phyloP scores from a whole-genome alignment of 306 rosid species.

The Oemleria cerasiformis region DNA sequence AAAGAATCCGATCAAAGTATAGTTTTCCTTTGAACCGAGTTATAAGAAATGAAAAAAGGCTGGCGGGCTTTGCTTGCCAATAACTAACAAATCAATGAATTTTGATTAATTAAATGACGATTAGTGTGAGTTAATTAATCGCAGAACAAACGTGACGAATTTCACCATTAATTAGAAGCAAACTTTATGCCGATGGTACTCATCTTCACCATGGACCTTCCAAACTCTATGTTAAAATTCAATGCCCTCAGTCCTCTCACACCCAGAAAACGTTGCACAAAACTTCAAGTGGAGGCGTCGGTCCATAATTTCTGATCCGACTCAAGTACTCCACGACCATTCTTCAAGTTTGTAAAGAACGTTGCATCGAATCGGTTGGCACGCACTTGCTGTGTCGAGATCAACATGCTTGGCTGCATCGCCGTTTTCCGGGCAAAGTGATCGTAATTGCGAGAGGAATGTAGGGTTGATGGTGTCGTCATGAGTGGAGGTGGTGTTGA shows the following conservation, averaged over 20 bases:
- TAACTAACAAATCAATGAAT: no score
- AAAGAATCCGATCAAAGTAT: no score
- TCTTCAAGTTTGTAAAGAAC: constrained; percentile 40
- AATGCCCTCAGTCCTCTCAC: constrained; percentile 31
- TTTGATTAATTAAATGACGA: no score
- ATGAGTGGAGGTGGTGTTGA: constrained; percentile 30
- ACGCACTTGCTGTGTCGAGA: constrained; percentile 45
- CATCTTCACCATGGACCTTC: constrained; percentile 65
- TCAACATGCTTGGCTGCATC: constrained; percentile 39
- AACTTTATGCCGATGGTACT: constrained; percentile 50
- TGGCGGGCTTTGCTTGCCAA: no score
- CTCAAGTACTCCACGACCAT: constrained; percentile 47
- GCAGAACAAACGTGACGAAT: constrained; percentile 57
- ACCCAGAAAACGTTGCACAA: constrained; percentile 42
- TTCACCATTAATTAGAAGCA: constrained; percentile 45
- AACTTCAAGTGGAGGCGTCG: constrained; percentile 44
- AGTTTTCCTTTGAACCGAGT: no score
- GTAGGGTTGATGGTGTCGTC: constrained; percentile 46
- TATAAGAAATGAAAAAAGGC: no score
- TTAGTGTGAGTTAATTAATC: not conserved
- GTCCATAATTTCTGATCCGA: constrained; percentile 62
- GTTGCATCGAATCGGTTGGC: constrained; percentile 34
- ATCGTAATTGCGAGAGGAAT: constrained; percentile 38
- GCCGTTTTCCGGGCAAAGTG: constrained; percentile 51
- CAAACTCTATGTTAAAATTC: constrained; percentile 47